Percentiles rank a stretch among this genome's conserved stretches.
Conservation (phyloP, 306 rosid genomes). For the Quercus rubra region DNA sequence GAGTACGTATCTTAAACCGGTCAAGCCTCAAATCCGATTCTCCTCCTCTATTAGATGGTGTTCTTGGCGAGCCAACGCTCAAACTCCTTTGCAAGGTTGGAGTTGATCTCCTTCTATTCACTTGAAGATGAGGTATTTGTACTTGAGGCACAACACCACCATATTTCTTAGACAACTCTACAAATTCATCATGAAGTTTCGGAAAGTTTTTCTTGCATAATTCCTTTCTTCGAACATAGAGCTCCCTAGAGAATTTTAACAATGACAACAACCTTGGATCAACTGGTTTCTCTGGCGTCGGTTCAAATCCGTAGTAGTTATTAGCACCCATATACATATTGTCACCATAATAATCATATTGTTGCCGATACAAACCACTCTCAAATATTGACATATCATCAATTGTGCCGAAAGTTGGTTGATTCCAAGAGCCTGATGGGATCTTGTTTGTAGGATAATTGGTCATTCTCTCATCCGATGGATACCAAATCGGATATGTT, state of each 20-base stretch:
- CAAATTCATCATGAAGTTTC: conserved; percentile 2
- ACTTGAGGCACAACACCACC: neutral
- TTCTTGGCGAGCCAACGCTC: neutral
- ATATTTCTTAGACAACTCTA: conserved; percentile 22
- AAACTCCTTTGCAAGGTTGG: neutral
- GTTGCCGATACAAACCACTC: conserved; percentile 21
- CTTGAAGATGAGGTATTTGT: too few relatives aligned
- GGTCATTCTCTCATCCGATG: neutral
- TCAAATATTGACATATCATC: conserved; percentile 24
- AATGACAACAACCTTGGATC: conserved; percentile 30
- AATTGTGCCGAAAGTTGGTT: neutral
- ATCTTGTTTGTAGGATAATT: neutral
- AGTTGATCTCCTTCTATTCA: neutral
- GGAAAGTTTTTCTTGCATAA: conserved; percentile 32
- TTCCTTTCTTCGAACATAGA: conserved; percentile 28
- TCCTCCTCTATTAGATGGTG: neutral
- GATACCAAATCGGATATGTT: neutral
- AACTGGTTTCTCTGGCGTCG: conserved; percentile 15
- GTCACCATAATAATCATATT: neutral
- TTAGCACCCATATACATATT: neutral
- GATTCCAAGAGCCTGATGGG: neutral
- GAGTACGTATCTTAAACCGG: neutral
- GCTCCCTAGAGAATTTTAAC: conserved; percentile 41
- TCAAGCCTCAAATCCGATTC: neutral
- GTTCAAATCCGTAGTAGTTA: conserved; percentile 20